These are phyloP conservation scores for Trametes cinnabarina DNA, from an alignment of 768 basidiomycete genomes.

Conservation along the genomic window DNA sequence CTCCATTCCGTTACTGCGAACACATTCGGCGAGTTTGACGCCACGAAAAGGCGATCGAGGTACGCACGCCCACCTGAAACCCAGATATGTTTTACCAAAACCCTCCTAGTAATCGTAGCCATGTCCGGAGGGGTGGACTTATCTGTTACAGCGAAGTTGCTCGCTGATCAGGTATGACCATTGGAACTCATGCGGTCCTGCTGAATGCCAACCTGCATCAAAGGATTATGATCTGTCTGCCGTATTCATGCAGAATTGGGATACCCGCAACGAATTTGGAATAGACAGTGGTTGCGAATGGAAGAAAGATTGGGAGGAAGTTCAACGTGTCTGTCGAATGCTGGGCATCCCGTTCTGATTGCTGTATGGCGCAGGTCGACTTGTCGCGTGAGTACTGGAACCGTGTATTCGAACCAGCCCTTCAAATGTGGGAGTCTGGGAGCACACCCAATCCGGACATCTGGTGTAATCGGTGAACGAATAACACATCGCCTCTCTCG, in stretches of 20 bases:
- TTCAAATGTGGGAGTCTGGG: constrained; percentile 75
- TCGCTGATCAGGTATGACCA: constrained; percentile 58
- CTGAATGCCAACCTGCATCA: background rate
- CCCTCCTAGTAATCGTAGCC: constrained; percentile 74
- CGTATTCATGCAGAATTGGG: constrained; percentile 97
- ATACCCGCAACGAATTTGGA: constrained; percentile 76
- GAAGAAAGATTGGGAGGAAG: constrained; percentile 94
- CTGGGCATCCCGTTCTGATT: constrained; percentile 70
- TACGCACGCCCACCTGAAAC: constrained; percentile 6
- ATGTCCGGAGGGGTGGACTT: constrained; percentile 98
- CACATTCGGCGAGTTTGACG: constrained; percentile 13
- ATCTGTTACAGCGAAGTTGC: constrained; percentile 77
- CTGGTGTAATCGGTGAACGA: constrained; percentile 76
- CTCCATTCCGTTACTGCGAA: constrained; percentile 12
- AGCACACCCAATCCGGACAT: constrained; percentile 92
- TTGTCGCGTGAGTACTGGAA: constrained; percentile 91
- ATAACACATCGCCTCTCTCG: background rate
- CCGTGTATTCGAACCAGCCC: constrained; percentile 83
- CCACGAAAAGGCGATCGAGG: constrained; percentile 32
- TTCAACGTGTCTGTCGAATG: constrained; percentile 71
- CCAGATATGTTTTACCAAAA: background rate
- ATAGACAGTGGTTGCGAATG: constrained; percentile 88
- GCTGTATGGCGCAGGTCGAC: constrained; percentile 68
- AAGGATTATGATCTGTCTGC: constrained; percentile 83
- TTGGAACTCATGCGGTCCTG: background rate